A percentile compares a stretch with the other conserved stretches of the same genome.
Conservation (phyloP, 2,329 filamentous ascomycete species). For the Ophiostoma perfectum region DNA sequence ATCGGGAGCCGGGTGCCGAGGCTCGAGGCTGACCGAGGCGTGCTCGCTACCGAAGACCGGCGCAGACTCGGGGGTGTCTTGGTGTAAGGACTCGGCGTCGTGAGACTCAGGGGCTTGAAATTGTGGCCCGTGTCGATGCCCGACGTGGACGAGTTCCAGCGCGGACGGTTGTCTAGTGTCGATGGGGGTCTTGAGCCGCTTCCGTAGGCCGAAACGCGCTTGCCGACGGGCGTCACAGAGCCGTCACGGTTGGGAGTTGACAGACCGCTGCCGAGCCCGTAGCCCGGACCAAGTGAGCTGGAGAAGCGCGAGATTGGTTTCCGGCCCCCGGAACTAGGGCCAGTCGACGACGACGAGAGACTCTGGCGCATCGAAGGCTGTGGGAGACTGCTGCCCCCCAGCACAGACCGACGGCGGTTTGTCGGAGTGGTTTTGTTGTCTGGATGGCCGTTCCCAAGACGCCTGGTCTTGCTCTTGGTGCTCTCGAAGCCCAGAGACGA, state of each 20-base stretch:
- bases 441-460: not conserved
- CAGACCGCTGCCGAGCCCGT: not conserved
- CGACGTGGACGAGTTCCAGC: slow-evolving; percentile 66
- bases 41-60: slow-evolving; percentile 41
- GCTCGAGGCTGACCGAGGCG: slow-evolving; percentile 29
- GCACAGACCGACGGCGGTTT: slow-evolving; percentile 42
- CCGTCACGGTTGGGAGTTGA: slow-evolving; percentile 38
- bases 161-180: slow-evolving; percentile 54
- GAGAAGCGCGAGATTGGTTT: slow-evolving; percentile 35
- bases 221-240: slow-evolving; percentile 45
- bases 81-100: slow-evolving; percentile 54
- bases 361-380: slow-evolving; percentile 43
- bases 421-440: slow-evolving; percentile 37
- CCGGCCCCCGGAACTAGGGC: slow-evolving; percentile 41
- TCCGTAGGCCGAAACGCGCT: slow-evolving; percentile 29
- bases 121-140: slow-evolving; percentile 63
- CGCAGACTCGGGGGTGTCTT: slow-evolving; percentile 40
- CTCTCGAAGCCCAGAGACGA: slow-evolving; percentile 45
- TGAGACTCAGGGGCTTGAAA: slow-evolving; percentile 58
- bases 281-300: slow-evolving; percentile 16
- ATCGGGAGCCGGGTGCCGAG: slow-evolving; percentile 45
- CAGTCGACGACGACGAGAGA: slow-evolving; percentile 40
- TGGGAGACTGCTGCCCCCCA: slow-evolving; percentile 41
- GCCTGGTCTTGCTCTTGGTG: slow-evolving; percentile 37
- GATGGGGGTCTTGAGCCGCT: slow-evolving; percentile 33